Base-by-base conservation (phyloP, 2,329 filamentous ascomycete genomes). In the Dactylonectria macrodidyma region DNA sequence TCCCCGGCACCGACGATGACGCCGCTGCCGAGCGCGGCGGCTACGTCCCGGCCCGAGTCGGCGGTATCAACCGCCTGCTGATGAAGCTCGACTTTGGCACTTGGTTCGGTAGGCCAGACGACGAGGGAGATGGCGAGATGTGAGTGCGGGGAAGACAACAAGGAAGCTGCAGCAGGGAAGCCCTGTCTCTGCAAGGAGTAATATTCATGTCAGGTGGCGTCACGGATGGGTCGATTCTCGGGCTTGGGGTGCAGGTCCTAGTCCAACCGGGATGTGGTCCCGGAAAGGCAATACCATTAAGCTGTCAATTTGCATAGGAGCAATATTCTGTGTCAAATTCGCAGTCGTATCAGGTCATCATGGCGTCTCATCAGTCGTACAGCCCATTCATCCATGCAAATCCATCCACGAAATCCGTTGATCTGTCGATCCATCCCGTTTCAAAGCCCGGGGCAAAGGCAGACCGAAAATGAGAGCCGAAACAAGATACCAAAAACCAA, bases 41-140 rank as follows among this genome's bases (percentile, higher is more conserved):
- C 69, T 97, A 93, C 78, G 86, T 91, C 34, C 92, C 94, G 1
- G 87, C 89, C 69, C 90, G 92, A 67, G 89, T 94, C 3, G 93
- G 93, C 0, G 93, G 94, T 1, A 90, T 98, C 52, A 94, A 97
- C 82, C 86, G 93, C 66, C 81, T 98, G 77, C 81, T 98, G 78
- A 97, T 97, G 94, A 97, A 97, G 84, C 83, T 98, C 74, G 95
- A 97, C 76, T 90, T 90, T 79, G 88, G 88, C 22, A 86, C 82
- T 61, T 90, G 88, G 88, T 86, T 89, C 70, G 83, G 79, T 5
- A 76, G 79, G 38, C 66, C 73, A 59, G 75, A 75, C 52, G 74
- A 75, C n/a, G 71, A 71, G 57, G 58, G 72, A 5, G 65, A 66
- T 56, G 46, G 67, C n/a, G 64, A n/a, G 41, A 9, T 57, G 47